Base-by-base conservation (phyloP, 306 rosid genomes). In the Echinosophora koreensis region DNA sequence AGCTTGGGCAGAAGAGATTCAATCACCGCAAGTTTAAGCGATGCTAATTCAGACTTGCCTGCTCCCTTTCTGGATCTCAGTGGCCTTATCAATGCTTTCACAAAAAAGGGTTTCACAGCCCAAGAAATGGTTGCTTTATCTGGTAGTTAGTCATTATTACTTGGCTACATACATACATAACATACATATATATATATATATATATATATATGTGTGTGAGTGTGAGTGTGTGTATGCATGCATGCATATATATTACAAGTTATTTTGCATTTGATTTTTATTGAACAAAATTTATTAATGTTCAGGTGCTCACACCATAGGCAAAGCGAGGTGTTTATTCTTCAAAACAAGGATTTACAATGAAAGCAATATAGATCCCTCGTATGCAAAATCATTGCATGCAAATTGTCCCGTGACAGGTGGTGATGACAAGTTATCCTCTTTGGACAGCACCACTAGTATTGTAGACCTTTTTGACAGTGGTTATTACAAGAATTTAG, bases 1-100 rank as follows among this genome's bases (percentile, higher is more conserved):
- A 30, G 0, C 32, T 13, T 88, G 55, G 95, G 88, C 0, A 86
- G 90, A 90, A 79, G 83, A 77, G 95, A 90, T 71, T 81, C 95
- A 4, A 83, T 86, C 22, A 81, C 84, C 1, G 84, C 92, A 57
- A 83, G 83, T 80, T 42, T 69, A 17, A 58, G 58, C 14, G 81
- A 34, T 13, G 88, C 90, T 15, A 73, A 71, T 55, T 50, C 78
- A 7, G 66, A 86, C 35, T 1, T 88, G 11, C 95, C 92, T 0
- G 9, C 61, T 54, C 90, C 92, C 1, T 8, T 15, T 2, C 59
- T 73, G 46, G 63, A 71, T 41, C 89, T 86, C 1, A 1, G 30
- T 8, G 84, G 12, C 3, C 88, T 90, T 15, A 68, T 86, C 6
- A 27, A 49, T 28, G 39, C 83, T 65, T 88, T 84, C 73, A 16